Conservation (phyloP, 768 basidiomycete species). For the Pulveroboletus sp. region DNA sequence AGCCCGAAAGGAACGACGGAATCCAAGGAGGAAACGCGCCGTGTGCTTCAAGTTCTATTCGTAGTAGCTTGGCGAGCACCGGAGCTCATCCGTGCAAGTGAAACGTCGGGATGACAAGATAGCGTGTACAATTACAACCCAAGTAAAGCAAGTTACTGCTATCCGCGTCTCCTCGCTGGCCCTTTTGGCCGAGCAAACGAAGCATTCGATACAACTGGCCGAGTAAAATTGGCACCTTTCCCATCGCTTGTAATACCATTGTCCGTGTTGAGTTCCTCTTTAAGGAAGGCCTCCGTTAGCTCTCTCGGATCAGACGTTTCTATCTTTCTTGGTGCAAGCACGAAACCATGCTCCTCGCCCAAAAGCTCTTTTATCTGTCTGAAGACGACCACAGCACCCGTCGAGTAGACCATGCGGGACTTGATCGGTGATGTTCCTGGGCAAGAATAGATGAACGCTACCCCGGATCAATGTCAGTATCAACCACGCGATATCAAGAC, state of each 20-base stretch:
- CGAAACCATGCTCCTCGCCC: slow-evolving; percentile 38
- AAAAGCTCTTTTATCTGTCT: slow-evolving; percentile 53
- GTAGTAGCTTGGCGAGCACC: too few species aligned
- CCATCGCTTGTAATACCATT: slow-evolving; percentile 3
- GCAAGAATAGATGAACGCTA: slow-evolving; percentile 92
- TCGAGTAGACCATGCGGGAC: slow-evolving; percentile 86
- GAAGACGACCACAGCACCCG: slow-evolving; percentile 57
- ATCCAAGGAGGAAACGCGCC: neutral
- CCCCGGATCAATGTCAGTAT: slow-evolving; percentile 3
- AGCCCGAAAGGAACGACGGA: neutral
- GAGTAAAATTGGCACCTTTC: slow-evolving; percentile 8
- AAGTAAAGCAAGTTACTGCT: too few species aligned
- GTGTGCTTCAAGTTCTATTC: too few species aligned
- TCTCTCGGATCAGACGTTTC: slow-evolving; percentile 83
- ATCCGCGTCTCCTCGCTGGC: slow-evolving; percentile 54
- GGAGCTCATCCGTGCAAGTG: too few species aligned
- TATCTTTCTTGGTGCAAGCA: slow-evolving; percentile 58
- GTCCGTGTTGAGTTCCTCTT: slow-evolving; percentile 49
- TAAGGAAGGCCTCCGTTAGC: slow-evolving; percentile 61
- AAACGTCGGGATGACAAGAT: too few species aligned
- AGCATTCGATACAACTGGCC: slow-evolving; percentile 31
- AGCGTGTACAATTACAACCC: neutral
- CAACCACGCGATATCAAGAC: neutral
- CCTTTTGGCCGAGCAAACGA: slow-evolving; percentile 71
- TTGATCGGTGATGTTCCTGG: slow-evolving; percentile 80